Evolutionary conservation across 257 asterid genomes (phyloP), one percentile per base, ranked within the genome.

Genomic region (Asclepias syriaca): DNA sequence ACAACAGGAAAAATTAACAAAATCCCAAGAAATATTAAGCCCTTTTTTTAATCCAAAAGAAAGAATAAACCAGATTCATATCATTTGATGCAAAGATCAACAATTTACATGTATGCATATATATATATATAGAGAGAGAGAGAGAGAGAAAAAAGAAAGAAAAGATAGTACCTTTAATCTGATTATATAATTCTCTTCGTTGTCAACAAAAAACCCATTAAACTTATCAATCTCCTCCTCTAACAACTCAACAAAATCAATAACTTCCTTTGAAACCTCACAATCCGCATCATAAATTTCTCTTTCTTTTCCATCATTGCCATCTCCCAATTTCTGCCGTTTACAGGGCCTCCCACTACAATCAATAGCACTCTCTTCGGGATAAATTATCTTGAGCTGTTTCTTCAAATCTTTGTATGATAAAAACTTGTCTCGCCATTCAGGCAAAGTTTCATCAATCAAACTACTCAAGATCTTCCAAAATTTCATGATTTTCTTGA

Each of bases 161-260:
- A 24, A 32, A 61, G 12, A 59, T 13, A 12, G 18, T 71, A 77
- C 84, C 82, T 72, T 72, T 29, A 75, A 73, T 73, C 63, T 63
- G 39, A 83, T 83, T 1, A 83, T 50, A 51, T 77, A 83, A 9
- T 77, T 78, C 39, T 83, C 86, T 68, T 83, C 84, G 49, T 80
- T 72, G 66, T 83, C 77, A 1, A 64, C 66, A 72, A 83, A 83
- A 55, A 83, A 83, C 11, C 37, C 54, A 67, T 83, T 83, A 49
- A 83, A 77, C 77, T 83, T 83, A 1, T 73, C 78, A 49, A 83
- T 77, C 72, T 83, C 87, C 70, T 80, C n/a, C 24, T 80, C 84
- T 77, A 83, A 74, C 21, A 77, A 77, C 82, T 74, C 60, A 34
- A 77, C 84, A 66, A 83, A 83, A 77, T 77, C 80, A 14, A 65